A percentile compares a stretch with the other conserved stretches of the same genome.
phyloP scores from a whole-genome alignment of 176 grass and related monocot species.

The Carex myosuroides region DNA sequence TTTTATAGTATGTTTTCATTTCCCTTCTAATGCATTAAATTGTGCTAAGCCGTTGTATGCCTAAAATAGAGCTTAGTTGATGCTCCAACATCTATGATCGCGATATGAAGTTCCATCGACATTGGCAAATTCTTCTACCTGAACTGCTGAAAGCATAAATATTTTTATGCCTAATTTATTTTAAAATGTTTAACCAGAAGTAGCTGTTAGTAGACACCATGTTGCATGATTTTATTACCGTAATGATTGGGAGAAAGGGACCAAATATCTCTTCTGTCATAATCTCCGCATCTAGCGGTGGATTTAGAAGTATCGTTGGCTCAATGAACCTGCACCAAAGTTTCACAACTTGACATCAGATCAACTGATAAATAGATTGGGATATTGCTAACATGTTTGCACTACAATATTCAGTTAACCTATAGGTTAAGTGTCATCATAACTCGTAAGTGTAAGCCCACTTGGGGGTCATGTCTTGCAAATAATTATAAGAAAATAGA shows the following conservation, averaged over 20 bases:
- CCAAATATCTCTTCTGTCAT: constrained; percentile 98
- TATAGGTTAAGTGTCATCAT: background rate
- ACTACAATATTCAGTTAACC: background rate
- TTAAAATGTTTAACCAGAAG: background rate
- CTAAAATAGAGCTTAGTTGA: background rate
- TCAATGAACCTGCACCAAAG: constrained; percentile 51
- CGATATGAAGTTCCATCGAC: background rate
- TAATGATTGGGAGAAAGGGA: constrained; percentile 87
- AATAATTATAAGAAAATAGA: background rate
- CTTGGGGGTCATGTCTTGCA: background rate
- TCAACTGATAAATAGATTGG: background rate
- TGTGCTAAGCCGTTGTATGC: background rate
- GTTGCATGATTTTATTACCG: constrained; percentile 22
- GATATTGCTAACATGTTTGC: background rate
- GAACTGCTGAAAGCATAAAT: background rate
- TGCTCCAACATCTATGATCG: background rate
- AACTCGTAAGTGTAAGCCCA: background rate
- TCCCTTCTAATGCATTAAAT: background rate
- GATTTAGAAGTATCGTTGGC: constrained; percentile 83
- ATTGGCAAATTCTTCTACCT: background rate
- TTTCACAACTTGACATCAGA: background rate
- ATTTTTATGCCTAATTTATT: background rate
- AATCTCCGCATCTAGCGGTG: constrained; percentile 73
- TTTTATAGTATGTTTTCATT: background rate
- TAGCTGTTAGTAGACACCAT: background rate